Base-by-base conservation (phyloP, 2,329 filamentous ascomycete species). In the Colletotrichum sp. region DNA sequence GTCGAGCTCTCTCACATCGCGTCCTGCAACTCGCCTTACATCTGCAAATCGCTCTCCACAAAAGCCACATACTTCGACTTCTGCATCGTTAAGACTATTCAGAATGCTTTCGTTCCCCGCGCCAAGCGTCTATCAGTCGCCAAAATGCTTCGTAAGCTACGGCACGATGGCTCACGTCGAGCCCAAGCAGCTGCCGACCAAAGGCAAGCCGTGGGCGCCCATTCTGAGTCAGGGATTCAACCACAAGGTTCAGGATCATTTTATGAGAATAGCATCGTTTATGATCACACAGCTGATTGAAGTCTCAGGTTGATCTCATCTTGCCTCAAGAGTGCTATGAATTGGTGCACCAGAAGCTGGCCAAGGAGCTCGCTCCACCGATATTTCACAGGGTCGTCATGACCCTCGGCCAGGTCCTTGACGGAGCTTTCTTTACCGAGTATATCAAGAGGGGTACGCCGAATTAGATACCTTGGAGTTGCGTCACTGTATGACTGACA, bases 381-480 rank as follows among this genome's bases (percentile, higher is more conserved):
- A 78, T 79, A 14, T 98, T 95, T 87, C 90, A 91, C 36, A 90
- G 91, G 75, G 92, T 98, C 4, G 90, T 92, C 78, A 93, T 98
- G 90, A 91, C 92, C 5, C 88, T 98, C 12, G 89, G 89, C 10
- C 92, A 95, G 74, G 82, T 99, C 7, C 83, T 99, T 1, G 89
- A 94, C 39, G 91, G 92, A 2, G 90, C 93, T 0, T 98, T 98
- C 80, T 96, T 98, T 81, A 93, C 91, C n/a, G 88, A 92, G 59
- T 96, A 98, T 82, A 93, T 99, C 79, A 98, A 98, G 83, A 90
- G 89, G 75, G 94, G 95, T 95, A 85, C 26, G 82, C 64, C 52
- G 21, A 43, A 13, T 55, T 14, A 48, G 7, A 1, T 4, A 7
- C 3, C 8, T 30, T 4, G 8, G 4, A 12, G 16, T 14, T 21